Base-by-base conservation (phyloP, 2,329 filamentous ascomycete genomes). In the Aphanocladium album region DNA sequence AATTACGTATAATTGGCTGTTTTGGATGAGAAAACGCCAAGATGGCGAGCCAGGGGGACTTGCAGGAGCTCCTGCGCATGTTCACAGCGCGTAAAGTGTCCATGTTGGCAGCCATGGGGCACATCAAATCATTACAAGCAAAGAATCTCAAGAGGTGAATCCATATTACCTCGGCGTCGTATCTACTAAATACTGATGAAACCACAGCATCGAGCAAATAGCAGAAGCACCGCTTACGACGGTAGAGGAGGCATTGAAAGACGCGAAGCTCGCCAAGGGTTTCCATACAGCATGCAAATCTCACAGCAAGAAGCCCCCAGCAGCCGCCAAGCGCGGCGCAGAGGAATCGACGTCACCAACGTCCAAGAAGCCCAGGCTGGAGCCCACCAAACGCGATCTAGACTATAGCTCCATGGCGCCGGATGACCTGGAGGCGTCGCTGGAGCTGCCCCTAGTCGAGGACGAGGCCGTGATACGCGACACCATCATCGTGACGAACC, bases 401-500 rank as follows among this genome's bases (percentile, higher is more conserved):
- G 73, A 76, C 62, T 75, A 75, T 53, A 76, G 57, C 63, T 77
- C 74, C 59, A 72, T 76, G 70, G 73, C 77, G 1, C 81, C 86
- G 0, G 79, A 81, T 16, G 83, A 88, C 54, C 74, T 88, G 1
- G 89, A 92, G 70, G 77, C 76, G 7, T 84, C 86, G 0, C 76
- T 91, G 6, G 76, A 75, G 8, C 74, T 92, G 1, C 86, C 88
- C 0, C 72, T 85, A 2, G 76, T 76, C 8, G 74, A 76, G 30
- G 79, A 86, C 51, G 86, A 89, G 66, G 80, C 83, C 1, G 74
- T 80, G 8, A 83, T 96, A 5, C 76, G 78, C 16, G 72, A 75
- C 2, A 83, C 83, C 1, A 76, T 78, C 0, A 66, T 96, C 1
- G 77, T 87, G 63, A 95, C 90, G 0, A 96, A 96, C 68, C 81